Conservation (phyloP, 2,329 filamentous ascomycete genomes). For the Exophiala oligosperma region DNA sequence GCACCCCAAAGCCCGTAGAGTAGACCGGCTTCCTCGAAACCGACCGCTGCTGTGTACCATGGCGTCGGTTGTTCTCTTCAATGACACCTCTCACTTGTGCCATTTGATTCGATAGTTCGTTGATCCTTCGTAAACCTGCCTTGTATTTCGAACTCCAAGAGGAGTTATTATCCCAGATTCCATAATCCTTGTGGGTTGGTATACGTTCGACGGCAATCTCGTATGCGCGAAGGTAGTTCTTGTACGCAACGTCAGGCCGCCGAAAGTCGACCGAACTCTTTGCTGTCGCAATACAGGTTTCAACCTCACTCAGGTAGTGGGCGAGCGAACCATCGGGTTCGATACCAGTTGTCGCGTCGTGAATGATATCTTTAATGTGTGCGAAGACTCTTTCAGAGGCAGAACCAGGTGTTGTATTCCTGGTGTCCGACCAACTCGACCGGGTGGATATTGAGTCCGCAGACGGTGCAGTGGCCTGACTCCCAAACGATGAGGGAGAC, state of each 20-base stretch:
- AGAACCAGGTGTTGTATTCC: constrained; percentile 12
- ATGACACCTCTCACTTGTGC: constrained; percentile 61
- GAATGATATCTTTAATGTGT: constrained; percentile 47
- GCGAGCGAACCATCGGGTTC: constrained; percentile 27
- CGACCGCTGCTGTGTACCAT: constrained; percentile 54
- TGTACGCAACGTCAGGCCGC: constrained; percentile 71
- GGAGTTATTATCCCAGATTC: constrained; percentile 56
- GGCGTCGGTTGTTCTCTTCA: constrained; percentile 63
- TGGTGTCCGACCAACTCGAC: constrained; percentile 26
- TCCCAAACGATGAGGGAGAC: constrained; percentile 20
- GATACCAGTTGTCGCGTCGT: constrained; percentile 46
- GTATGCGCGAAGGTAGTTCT: constrained; percentile 80
- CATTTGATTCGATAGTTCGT: constrained; percentile 43
- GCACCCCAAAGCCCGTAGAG: constrained; percentile 20
- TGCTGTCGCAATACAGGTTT: constrained; percentile 39
- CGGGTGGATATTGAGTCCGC: constrained; percentile 10
- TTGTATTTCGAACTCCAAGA: constrained; percentile 52
- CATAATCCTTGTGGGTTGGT: constrained; percentile 73
- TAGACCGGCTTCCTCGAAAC: constrained; percentile 20
- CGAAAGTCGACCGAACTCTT: constrained; percentile 54
- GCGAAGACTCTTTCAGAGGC: constrained; percentile 33
- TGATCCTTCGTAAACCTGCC: constrained; percentile 36
- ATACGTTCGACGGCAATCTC: constrained; percentile 76
- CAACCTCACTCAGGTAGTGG: constrained; percentile 35
- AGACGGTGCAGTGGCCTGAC: constrained; percentile 13